Conservation (phyloP, 208 protist genomes). For the Acanthamoeba lenticulata region DNA sequence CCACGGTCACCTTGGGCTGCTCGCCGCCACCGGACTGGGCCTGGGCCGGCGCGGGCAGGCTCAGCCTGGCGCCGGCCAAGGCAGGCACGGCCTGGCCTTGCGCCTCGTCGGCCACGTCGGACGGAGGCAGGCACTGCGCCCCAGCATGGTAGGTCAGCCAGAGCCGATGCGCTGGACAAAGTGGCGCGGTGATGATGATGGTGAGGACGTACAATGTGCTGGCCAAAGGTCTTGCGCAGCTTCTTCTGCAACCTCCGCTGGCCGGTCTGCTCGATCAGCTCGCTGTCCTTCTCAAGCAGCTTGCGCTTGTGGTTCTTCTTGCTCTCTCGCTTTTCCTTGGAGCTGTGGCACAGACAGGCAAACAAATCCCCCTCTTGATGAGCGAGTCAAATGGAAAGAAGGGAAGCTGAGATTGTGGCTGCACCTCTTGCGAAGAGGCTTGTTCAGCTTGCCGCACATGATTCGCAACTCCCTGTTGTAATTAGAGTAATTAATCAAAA, state of each 20-base stretch:
- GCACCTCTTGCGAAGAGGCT: slow-evolving; percentile 1
- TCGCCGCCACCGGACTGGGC: not conserved
- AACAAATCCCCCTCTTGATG: not conserved
- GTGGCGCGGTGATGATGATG: not conserved
- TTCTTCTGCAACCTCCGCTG: slow-evolving; percentile 36
- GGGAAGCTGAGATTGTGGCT: not conserved
- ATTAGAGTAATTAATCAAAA: not conserved
- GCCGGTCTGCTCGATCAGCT: slow-evolving; percentile 61
- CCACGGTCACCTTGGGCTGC: not conserved
- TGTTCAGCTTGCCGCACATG: slow-evolving; percentile 30
- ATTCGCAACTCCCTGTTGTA: not conserved
- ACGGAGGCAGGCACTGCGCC: not conserved
- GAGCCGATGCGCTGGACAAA: not conserved
- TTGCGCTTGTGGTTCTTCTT: slow-evolving; percentile 48
- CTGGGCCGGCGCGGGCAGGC: not conserved
- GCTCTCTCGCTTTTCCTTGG: not conserved
- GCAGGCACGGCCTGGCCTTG: not conserved
- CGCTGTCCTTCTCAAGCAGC: not conserved
- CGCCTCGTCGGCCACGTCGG: not conserved
- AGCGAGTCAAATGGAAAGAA: not conserved
- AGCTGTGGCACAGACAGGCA: not conserved
- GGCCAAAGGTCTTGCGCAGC: slow-evolving; percentile 21
- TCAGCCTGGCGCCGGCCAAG: not conserved
- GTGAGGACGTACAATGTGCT: not conserved
- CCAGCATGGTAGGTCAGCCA: not conserved